Evolutionary conservation across 2,329 filamentous ascomycete species (phyloP).

Genomic region (Monosporascus sp.): DNA sequence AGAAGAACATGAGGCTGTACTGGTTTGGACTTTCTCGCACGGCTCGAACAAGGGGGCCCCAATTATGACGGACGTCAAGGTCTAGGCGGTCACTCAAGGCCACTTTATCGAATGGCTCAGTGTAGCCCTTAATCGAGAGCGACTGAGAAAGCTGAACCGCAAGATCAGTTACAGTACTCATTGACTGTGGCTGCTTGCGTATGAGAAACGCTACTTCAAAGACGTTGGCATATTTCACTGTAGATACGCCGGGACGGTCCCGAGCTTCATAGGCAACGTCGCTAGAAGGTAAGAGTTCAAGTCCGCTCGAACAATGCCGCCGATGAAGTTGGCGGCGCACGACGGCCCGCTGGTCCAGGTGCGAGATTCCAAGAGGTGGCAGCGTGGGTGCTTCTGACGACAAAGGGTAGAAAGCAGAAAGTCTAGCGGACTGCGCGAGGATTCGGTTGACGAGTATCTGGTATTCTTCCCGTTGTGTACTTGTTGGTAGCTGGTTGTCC

Average conservation of each 20-base stretch:
- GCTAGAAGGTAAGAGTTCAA: not conserved
- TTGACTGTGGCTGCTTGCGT: slow-evolving; percentile 7
- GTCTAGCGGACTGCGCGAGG: slow-evolving; percentile 21
- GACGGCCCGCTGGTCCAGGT: slow-evolving; percentile 15
- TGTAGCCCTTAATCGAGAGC: slow-evolving; percentile 15
- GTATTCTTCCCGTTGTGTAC: slow-evolving; percentile 34
- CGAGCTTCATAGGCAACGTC: slow-evolving; percentile 14
- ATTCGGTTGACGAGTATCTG: slow-evolving; percentile 24
- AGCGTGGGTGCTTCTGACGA: not conserved
- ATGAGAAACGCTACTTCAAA: slow-evolving; percentile 10
- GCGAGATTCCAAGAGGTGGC: slow-evolving; percentile 4
- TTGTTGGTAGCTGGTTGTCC: slow-evolving; percentile 24
- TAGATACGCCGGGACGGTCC: slow-evolving; percentile 8
- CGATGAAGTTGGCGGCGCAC: slow-evolving; percentile 25
- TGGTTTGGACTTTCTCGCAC: slow-evolving; percentile 7
- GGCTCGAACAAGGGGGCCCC: slow-evolving; percentile 19
- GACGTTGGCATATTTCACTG: slow-evolving; percentile 12
- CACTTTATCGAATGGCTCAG: slow-evolving; percentile 12
- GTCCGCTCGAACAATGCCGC: slow-evolving; percentile 4
- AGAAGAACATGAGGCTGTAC: slow-evolving; percentile 19
- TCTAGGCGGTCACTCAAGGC: slow-evolving; percentile 17
- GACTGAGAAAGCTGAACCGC: slow-evolving; percentile 14
- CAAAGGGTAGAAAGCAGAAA: slow-evolving; percentile 16
- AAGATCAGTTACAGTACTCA: slow-evolving; percentile 15
- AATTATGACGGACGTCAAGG: slow-evolving; percentile 16